Base-by-base conservation (phyloP, 2,329 filamentous ascomycete genomes). In the Trichoderma polysporum region DNA sequence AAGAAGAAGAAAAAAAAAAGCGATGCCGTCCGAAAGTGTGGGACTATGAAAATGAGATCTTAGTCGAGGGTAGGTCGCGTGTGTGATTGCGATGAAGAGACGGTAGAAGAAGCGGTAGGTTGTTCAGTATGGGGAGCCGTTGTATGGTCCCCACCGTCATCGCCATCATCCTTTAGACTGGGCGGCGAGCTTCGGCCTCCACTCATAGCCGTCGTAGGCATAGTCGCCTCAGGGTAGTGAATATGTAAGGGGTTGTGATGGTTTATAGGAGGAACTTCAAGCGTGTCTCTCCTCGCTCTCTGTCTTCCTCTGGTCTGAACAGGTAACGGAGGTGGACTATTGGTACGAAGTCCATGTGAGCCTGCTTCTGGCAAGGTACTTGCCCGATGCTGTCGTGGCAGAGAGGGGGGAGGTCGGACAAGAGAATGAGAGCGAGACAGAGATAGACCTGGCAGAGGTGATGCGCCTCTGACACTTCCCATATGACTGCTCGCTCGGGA, bases 401-500 rank as follows among this genome's bases (percentile, higher is more conserved):
- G 47, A 25, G 47, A 41, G 8, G 31, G 45, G 31, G 35, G 10
- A 25, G 45, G 45, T 19, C 22, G 47, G 2, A 10, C n/a, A 3
- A 33, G 22, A 3, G 31, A 62, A 22, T 62, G 45, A 22, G 59
- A 62, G 13, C 59, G 29, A 15, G 35, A 41, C 6, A 13, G 15
- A 22, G 67, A 66, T 9, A 63, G 45, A 22, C 13, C 41, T 10
- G 41, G 41, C 41, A 4, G 25, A 27, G 39, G 27, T 0, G 41
- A 60, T 5, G 13, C 8, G 7, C 10, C 27, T 50, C 39, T 45
- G 17, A 54, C 22, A n/a, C 33, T 61, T 27, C 54, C 66, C n/a
- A 54, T 73, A 54, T 80, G 79, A 62, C 81, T 83, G 41, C 75
- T 73, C 0, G 76, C 74, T 68, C 81, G 76, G 4, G 82, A 80